These are phyloP conservation scores for Monosporozyma servazzii DNA, from an alignment of 805 yeast genomes.

Conservation along the genomic window DNA sequence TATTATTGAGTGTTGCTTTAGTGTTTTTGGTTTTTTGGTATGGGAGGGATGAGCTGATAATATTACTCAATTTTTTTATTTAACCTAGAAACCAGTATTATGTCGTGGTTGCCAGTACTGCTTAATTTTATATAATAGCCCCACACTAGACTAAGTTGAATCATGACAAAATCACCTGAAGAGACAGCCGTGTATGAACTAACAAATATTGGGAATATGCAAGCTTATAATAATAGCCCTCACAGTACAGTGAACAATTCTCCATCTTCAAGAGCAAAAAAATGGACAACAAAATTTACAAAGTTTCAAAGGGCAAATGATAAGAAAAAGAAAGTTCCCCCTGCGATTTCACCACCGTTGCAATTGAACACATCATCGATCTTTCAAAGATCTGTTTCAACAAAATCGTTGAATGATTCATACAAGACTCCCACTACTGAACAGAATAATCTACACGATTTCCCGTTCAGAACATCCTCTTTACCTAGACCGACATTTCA, in stretches of 20 bases:
- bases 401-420: background rate
- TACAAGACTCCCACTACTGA: background rate
- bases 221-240: background rate
- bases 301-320: conserved; percentile 13
- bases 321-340: conserved; percentile 9
- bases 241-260: conserved; percentile 8
- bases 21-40: background rate
- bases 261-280: conserved; percentile 15
- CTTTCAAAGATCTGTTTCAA: background rate
- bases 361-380: background rate
- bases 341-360: conserved; percentile 2
- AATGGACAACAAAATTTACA: conserved; percentile 20
- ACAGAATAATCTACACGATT: background rate
- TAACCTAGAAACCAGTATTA: background rate
- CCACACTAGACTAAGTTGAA: background rate
- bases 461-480: conserved; percentile 22
- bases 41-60: background rate
- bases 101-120: background rate
- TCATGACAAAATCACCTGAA: conserved; percentile 5
- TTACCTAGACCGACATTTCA: conserved; percentile 21
- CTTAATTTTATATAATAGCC: background rate
- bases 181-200: conserved; percentile 6
- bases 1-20: background rate
- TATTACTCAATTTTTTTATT: background rate
- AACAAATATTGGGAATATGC: conserved; percentile 11